Conservation (phyloP, 2,329 filamentous ascomycete genomes). For the Aspergillus aculeatinus region DNA sequence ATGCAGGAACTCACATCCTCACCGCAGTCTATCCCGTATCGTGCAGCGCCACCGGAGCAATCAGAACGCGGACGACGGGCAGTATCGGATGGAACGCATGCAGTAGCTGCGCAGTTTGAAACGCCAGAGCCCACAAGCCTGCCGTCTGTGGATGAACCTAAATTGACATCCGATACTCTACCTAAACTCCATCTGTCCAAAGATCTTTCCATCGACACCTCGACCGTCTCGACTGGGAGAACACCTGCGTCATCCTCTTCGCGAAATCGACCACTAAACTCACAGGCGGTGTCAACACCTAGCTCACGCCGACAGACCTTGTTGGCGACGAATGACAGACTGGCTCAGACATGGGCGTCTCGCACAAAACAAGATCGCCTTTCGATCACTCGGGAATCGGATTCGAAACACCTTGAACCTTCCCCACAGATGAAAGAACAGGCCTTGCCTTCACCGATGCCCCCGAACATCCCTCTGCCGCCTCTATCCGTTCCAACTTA, state of each 20-base stretch:
- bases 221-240: background rate
- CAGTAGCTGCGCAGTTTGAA: constrained; percentile 11
- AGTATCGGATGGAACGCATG: constrained; percentile 22
- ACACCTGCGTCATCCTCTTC: constrained; percentile 21
- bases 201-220: constrained; percentile 17
- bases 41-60: constrained; percentile 33
- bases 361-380: constrained; percentile 35
- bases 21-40: constrained; percentile 54
- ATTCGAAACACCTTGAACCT: constrained; percentile 31
- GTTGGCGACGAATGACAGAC: constrained; percentile 30
- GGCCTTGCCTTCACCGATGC: constrained; percentile 47
- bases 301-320: constrained; percentile 32
- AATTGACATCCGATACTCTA: constrained; percentile 18
- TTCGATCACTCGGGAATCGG: constrained; percentile 31
- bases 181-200: constrained; percentile 25
- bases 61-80: constrained; percentile 22
- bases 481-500: constrained; percentile 65
- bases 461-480: constrained; percentile 57
- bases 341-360: constrained; percentile 35
- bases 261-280: constrained; percentile 32
- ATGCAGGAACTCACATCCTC: constrained; percentile 56
- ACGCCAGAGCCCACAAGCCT: constrained; percentile 16
- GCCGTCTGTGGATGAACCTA: constrained; percentile 30
- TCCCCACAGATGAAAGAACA: constrained; percentile 32
- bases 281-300: constrained; percentile 41